phyloP scores from a whole-genome alignment of 78 protist species.

The Guillardia theta region DNA sequence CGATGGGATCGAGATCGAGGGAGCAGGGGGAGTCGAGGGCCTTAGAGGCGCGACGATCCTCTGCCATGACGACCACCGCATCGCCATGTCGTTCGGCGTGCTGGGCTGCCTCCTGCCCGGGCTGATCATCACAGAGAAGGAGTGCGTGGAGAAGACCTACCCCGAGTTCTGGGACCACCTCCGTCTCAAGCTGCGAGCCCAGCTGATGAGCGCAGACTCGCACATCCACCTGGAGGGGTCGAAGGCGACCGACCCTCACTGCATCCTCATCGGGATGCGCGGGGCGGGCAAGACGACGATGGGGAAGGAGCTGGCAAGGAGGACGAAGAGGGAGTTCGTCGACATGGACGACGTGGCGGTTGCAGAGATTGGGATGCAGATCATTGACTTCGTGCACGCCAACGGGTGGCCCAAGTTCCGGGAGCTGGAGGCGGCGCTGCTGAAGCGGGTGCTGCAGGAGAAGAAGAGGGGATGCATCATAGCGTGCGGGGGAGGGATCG shows the following conservation, averaged over 20 bases:
- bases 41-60: conserved; percentile 29
- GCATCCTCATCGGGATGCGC: conserved; percentile 60
- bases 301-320: conserved; percentile 53
- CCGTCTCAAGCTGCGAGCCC: not conserved
- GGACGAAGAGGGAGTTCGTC: conserved; percentile 13
- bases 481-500: conserved; percentile 32
- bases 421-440: not conserved
- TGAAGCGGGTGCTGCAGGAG: not conserved
- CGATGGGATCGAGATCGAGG: conserved; percentile 66
- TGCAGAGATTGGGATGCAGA: not conserved
- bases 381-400: not conserved
- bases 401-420: not conserved
- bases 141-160: conserved; percentile 82
- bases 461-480: not conserved
- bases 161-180: conserved; percentile 58
- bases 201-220: not conserved
- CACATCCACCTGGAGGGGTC: not conserved
- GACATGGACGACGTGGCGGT: not conserved
- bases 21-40: not conserved
- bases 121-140: conserved; percentile 61
- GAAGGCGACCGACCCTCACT: not conserved
- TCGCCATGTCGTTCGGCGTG: conserved; percentile 77
- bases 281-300: conserved; percentile 75
- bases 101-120: conserved; percentile 44
- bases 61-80: conserved; percentile 82